Conservation (phyloP, 176 grass and related monocot genomes). For the Bonia amplexicaulis region DNA sequence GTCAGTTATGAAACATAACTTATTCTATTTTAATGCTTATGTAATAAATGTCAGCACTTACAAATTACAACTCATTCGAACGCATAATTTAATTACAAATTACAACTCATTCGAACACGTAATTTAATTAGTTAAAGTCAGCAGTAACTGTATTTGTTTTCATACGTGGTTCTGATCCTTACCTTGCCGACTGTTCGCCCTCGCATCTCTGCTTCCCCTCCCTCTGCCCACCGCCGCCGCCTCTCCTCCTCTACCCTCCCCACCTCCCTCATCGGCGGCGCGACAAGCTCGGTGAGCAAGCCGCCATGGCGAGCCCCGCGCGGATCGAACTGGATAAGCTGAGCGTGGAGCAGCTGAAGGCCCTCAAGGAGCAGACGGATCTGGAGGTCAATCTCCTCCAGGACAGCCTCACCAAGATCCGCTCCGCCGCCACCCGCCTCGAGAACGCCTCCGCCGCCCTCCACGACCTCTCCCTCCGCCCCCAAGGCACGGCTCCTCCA, state of each 20-base stretch:
- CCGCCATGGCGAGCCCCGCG: constrained; percentile 40
- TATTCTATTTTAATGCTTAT: too few relatives aligned
- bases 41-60: too few relatives aligned
- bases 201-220: not conserved
- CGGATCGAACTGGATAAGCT: constrained; percentile 67
- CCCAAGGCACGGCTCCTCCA: constrained; percentile 36
- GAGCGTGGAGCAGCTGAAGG: constrained; percentile 81
- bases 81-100: too few relatives aligned
- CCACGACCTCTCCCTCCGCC: constrained; percentile 76
- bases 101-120: too few relatives aligned
- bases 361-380: constrained; percentile 90
- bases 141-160: too few relatives aligned
- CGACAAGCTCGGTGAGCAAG: not conserved
- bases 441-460: constrained; percentile 71
- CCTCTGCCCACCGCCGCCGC: not conserved
- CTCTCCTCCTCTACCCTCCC: not conserved
- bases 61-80: too few relatives aligned
- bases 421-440: constrained; percentile 63
- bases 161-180: not conserved
- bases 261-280: not conserved
- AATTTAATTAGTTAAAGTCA: too few relatives aligned
- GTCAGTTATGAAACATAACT: too few relatives aligned
- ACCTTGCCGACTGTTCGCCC: not conserved
- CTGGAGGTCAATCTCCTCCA: constrained; percentile 90
- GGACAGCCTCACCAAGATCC: constrained; percentile 93